phyloP scores from a whole-genome alignment of 2,329 filamentous ascomycete species.

The Aspergillus pseudotamarii region DNA sequence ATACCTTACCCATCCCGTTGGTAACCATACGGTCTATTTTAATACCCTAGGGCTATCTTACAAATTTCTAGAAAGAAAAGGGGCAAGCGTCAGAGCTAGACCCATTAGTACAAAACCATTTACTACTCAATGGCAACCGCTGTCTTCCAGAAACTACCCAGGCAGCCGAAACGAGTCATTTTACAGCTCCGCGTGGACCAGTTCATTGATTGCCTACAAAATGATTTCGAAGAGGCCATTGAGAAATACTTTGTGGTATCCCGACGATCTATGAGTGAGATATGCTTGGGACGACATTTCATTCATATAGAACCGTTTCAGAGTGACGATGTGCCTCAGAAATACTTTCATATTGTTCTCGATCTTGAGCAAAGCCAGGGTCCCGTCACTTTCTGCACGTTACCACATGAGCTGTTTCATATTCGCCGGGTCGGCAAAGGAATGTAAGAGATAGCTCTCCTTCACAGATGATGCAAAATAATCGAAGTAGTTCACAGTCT shows the following conservation, averaged over 20 bases:
- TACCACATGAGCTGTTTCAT: not conserved
- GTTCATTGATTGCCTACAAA: not conserved
- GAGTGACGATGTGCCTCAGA: not conserved
- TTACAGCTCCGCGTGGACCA: not conserved
- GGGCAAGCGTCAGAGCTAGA: not conserved
- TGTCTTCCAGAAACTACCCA: not conserved
- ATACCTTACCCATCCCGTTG: not conserved
- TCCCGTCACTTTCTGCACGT: not conserved
- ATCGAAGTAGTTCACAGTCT: not conserved
- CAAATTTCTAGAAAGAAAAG: too few species aligned
- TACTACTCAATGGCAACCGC: not conserved
- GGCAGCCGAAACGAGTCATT: not conserved
- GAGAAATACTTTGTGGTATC: not conserved
- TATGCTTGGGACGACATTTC: not conserved
- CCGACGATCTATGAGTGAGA: not conserved
- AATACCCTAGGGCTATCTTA: not conserved
- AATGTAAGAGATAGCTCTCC: not conserved
- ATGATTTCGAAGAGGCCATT: not conserved
- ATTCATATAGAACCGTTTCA: slow-evolving; percentile 1
- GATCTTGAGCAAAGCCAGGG: not conserved
- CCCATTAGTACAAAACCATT: not conserved
- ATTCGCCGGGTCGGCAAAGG: not conserved
- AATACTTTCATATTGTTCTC: slow-evolving; percentile 3
- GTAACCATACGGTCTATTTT: not conserved
- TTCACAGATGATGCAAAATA: not conserved